phyloP scores from a whole-genome alignment of 176 grass and related monocot species.

The Areca catechu region DNA sequence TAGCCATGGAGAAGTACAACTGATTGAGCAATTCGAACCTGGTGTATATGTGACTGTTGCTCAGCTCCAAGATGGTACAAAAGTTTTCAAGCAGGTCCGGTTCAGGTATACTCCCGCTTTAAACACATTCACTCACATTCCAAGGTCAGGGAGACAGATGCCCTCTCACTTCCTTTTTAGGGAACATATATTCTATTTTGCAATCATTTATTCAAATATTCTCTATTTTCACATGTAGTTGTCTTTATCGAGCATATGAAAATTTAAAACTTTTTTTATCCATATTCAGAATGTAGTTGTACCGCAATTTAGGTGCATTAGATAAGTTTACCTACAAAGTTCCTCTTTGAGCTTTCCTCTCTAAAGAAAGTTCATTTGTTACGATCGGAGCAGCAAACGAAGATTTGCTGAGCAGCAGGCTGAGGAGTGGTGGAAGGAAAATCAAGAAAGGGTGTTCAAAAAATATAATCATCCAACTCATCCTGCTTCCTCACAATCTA shows the following conservation, averaged over 20 bases:
- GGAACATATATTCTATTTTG: too few species aligned
- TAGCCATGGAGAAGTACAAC: slow-evolving; percentile 45
- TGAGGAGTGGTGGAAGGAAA: slow-evolving; percentile 77
- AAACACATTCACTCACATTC: too few species aligned
- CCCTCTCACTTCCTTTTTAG: too few species aligned
- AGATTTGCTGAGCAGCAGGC: slow-evolving; percentile 64
- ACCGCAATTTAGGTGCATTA: too few species aligned
- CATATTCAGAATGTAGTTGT: too few species aligned
- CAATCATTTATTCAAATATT: too few species aligned
- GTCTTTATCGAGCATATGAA: too few species aligned
- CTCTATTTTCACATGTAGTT: too few species aligned
- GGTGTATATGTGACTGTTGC: slow-evolving; percentile 72
- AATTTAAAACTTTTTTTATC: too few species aligned
- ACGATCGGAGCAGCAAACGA: slow-evolving; percentile 42
- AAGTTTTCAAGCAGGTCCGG: slow-evolving; percentile 50
- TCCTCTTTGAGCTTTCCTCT: background rate
- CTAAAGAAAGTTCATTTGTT: too few species aligned
- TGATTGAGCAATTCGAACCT: slow-evolving; percentile 75
- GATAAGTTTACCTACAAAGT: too few species aligned
- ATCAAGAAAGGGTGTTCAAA: slow-evolving; percentile 58
- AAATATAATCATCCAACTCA: slow-evolving; percentile 33
- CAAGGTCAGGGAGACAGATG: too few species aligned
- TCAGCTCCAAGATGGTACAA: slow-evolving; percentile 44
- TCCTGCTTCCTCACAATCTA: background rate
- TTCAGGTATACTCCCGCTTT: slow-evolving; percentile 57